A percentile compares a stretch with the other conserved stretches of the same genome.
These are phyloP conservation scores for Psilocybe cubensis DNA, from an alignment of 768 basidiomycete genomes.

Conservation along the genomic window DNA sequence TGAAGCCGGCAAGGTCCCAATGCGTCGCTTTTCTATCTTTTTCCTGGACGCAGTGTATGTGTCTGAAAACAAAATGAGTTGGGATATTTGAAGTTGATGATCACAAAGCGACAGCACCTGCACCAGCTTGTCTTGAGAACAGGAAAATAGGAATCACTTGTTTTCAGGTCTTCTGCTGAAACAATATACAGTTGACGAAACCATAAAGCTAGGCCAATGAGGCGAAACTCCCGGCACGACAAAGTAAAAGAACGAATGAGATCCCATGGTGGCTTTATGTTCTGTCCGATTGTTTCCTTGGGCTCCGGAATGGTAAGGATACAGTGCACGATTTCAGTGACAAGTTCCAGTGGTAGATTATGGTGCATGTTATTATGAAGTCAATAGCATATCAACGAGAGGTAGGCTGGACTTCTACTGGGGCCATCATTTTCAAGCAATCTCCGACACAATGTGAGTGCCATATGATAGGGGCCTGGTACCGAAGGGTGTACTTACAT, in stretches of 20 bases:
- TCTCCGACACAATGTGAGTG: too few species aligned
- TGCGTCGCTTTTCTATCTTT: constrained; percentile 10
- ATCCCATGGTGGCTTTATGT: constrained; percentile 30
- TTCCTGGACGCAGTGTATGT: constrained; percentile 34
- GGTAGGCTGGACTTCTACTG: too few species aligned
- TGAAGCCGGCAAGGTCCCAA: constrained; percentile 30
- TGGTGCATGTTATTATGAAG: neutral
- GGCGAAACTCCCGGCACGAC: constrained; percentile 32
- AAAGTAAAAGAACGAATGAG: constrained; percentile 30
- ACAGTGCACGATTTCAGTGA: constrained; percentile 32
- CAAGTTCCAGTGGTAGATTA: constrained; percentile 35
- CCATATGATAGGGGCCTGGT: too few species aligned
- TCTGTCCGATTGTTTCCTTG: constrained; percentile 17
- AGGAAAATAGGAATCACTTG: constrained; percentile 27
- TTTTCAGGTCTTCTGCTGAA: constrained; percentile 24
- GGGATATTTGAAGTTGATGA: constrained; percentile 6
- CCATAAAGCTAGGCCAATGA: constrained; percentile 33
- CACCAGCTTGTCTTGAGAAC: constrained; percentile 27
- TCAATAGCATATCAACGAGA: neutral
- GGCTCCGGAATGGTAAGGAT: constrained; percentile 13
- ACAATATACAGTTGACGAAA: constrained; percentile 32
- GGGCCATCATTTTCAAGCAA: too few species aligned
- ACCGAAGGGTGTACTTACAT: too few species aligned
- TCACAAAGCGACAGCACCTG: constrained; percentile 7
- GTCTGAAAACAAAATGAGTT: constrained; percentile 17